These are phyloP conservation scores for Huntiella bhutanensis DNA, from an alignment of 2,329 filamentous ascomycete species.

Conservation along the genomic window DNA sequence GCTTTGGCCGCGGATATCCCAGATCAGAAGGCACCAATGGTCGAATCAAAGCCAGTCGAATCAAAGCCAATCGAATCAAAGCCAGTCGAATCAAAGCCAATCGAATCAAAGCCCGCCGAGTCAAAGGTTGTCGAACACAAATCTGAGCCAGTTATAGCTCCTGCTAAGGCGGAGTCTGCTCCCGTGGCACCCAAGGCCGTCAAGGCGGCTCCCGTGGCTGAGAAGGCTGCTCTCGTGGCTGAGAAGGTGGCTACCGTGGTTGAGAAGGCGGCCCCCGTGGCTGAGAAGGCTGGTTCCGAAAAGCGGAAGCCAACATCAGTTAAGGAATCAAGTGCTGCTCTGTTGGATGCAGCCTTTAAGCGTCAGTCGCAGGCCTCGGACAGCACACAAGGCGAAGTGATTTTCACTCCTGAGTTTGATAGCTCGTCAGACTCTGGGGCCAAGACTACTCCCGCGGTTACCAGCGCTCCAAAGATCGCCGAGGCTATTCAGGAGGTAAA, in stretches of 20 bases:
- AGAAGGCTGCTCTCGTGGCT: conserved; percentile 26
- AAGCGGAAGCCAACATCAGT: conserved; percentile 15
- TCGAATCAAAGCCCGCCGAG: too few relatives aligned
- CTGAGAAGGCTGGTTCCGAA: conserved; percentile 30
- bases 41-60: background rate
- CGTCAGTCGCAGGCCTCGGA: conserved; percentile 1
- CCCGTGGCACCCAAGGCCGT: conserved; percentile 15
- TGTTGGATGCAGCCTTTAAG: background rate
- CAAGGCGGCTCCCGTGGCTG: conserved; percentile 23
- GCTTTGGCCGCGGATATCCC: too few relatives aligned
- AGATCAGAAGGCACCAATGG: too few relatives aligned
- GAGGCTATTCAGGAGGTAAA: conserved; percentile 12
- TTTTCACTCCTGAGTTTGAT: conserved; percentile 6
- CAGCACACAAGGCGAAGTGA: conserved; percentile 4
- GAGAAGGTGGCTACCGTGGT: conserved; percentile 14
- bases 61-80: background rate
- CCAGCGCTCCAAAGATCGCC: conserved; percentile 10
- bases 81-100: too few relatives aligned
- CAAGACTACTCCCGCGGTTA: conserved; percentile 9
- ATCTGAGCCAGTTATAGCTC: background rate
- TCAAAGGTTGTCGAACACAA: background rate
- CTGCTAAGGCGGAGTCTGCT: background rate
- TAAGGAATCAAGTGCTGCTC: conserved; percentile 12
- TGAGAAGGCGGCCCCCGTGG: conserved; percentile 22
- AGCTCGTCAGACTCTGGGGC: conserved; percentile 1